Conservation (phyloP, 164 flowering plant genomes). For the Santalum album region DNA sequence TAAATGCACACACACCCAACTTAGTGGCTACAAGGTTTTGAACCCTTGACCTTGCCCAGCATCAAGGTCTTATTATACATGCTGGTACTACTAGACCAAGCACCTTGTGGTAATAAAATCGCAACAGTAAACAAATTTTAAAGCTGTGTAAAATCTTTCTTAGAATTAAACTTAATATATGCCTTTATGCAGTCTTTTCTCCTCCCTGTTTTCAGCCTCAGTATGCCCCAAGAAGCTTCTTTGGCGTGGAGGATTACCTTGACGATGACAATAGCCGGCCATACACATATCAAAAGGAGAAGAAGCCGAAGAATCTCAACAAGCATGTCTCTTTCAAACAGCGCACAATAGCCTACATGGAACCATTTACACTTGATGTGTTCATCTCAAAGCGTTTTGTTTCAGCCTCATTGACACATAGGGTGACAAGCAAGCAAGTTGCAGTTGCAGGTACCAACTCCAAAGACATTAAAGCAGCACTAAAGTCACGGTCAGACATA, state of each 20-base stretch:
- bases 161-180: background rate
- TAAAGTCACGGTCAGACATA: constrained; percentile 73
- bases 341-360: constrained; percentile 80
- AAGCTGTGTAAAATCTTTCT: too few species aligned
- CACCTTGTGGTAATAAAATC: too few species aligned
- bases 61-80: too few species aligned
- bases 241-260: constrained; percentile 86
- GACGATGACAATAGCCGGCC: constrained; percentile 87
- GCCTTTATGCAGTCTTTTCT: background rate
- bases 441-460: constrained; percentile 98
- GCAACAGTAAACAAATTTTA: too few species aligned
- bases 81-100: too few species aligned
- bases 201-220: constrained; percentile 26
- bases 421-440: constrained; percentile 86
- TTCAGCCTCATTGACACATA: constrained; percentile 83
- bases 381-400: constrained; percentile 93
- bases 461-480: constrained; percentile 81
- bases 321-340: constrained; percentile 87
- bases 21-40: too few species aligned
- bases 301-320: constrained; percentile 76
- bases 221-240: constrained; percentile 76
- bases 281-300: constrained; percentile 81
- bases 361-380: constrained; percentile 86
- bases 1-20: too few species aligned
- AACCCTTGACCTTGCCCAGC: too few species aligned